Evolutionary conservation across 1,139 yeast genomes (phyloP), one percentile per base, ranked within the genome.

Genomic region (Yamadazyma aaseri): DNA sequence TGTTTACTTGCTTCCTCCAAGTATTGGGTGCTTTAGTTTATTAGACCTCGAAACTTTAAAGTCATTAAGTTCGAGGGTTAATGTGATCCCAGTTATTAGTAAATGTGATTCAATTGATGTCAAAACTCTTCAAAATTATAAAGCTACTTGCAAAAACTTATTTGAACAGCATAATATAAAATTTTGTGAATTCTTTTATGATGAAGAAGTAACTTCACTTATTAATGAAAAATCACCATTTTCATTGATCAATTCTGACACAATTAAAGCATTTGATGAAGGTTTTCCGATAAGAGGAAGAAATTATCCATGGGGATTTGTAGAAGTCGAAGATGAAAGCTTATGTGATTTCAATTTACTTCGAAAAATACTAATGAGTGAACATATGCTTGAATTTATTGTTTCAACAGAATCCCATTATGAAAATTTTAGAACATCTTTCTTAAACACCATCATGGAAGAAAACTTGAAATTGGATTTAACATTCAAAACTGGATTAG

Each of bases 1-100:
- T 55, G 51, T 87, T 21, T 87, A 85, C 58, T 81, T 87, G 49
- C 62, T 87, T 31, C 62, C 67, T 9, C 86, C 94, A 0, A 63
- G 73, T 8, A 71, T 73, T 8, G 65, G 68, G 26, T 74, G 78
- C 1, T 54, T 84, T 35, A 57, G 71, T 5, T 73, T 78, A 1
- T 57, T 82, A 32, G 96, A 87, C 57, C 66, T 85, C 38, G 67
- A 65, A 33, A 71, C 86, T 1, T 82, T 87, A 89, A 75, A 73
- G 50, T 80, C 77, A 45, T 63, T 87, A 28, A 66, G 82, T 10
- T 57, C 65, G 12, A 63, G 86, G 35, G 87, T 81, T 12, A 86
- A 84, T 51, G 61, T 87, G 44, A 76, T 87, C 34, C 96, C 96
- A 0, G 73, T 87, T 1, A 73, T 87, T 43, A 71, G 86, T 20